A percentile compares a stretch with the other conserved stretches of the same genome.
phyloP scores from a whole-genome alignment of 345 rosid species.

The Laguncularia racemosa region DNA sequence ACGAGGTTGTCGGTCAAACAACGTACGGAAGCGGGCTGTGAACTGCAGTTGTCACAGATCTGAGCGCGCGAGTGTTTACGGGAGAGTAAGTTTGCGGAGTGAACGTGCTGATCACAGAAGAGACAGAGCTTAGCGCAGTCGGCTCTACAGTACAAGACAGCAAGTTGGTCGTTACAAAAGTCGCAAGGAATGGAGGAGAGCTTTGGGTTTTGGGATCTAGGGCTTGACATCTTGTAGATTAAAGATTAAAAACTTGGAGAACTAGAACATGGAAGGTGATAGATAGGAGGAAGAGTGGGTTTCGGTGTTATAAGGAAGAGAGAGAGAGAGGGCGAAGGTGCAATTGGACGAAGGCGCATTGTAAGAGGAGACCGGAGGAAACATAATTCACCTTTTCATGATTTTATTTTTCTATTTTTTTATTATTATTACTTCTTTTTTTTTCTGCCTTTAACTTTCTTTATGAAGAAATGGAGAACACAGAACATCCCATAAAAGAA shows the following conservation, averaged over 20 bases:
- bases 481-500: too few relatives aligned
- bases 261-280: constrained; percentile 46
- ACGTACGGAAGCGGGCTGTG: constrained; percentile 37
- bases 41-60: constrained; percentile 53
- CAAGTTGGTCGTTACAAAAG: constrained; percentile 37
- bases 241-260: constrained; percentile 52
- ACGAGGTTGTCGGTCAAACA: constrained; percentile 51
- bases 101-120: constrained; percentile 54
- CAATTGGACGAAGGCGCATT: too few relatives aligned
- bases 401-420: background rate
- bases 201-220: constrained; percentile 69
- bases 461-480: too few relatives aligned
- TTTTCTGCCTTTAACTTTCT: too few relatives aligned
- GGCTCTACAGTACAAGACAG: constrained; percentile 60
- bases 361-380: background rate
- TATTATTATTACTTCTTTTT: too few relatives aligned
- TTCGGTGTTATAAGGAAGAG: too few relatives aligned
- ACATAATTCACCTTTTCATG: background rate
- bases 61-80: constrained; percentile 55
- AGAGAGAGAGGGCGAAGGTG: too few relatives aligned
- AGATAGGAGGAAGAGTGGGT: too few relatives aligned
- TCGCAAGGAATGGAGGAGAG: constrained; percentile 49
- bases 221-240: constrained; percentile 46
- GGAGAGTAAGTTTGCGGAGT: constrained; percentile 61
- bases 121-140: constrained; percentile 65